Conservation (phyloP, 106 monocot genomes). For the Ottelia alismoides region DNA sequence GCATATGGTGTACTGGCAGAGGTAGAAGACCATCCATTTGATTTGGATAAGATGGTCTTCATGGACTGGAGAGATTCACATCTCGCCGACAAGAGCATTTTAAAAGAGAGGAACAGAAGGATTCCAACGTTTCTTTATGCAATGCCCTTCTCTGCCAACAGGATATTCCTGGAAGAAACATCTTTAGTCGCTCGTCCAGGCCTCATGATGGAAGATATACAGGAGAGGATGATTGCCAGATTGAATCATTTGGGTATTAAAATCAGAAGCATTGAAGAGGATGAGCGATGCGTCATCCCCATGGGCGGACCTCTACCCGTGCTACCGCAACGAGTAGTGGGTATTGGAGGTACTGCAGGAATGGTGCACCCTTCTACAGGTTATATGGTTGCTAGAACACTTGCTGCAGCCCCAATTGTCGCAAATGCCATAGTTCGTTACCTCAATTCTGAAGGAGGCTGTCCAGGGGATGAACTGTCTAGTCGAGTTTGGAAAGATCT, state of each 20-base stretch:
- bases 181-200: constrained; percentile 90
- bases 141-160: constrained; percentile 72
- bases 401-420: constrained; percentile 76
- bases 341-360: constrained; percentile 92
- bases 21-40: constrained; percentile 93
- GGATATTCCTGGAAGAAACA: constrained; percentile 92
- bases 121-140: constrained; percentile 92
- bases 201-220: constrained; percentile 67
- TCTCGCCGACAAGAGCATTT: constrained; percentile 12
- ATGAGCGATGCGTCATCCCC: constrained; percentile 82
- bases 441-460: constrained; percentile 24
- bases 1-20: constrained; percentile 93
- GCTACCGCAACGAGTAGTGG: constrained; percentile 81
- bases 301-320: constrained; percentile 93
- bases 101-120: constrained; percentile 41
- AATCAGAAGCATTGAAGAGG: constrained; percentile 74
- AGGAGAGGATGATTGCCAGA: constrained; percentile 88
- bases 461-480: constrained; percentile 28
- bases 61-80: constrained; percentile 99
- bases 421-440: constrained; percentile 69
- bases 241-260: constrained; percentile 72
- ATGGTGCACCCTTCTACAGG: constrained; percentile 98
- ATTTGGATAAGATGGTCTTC: constrained; percentile 89
- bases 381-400: constrained; percentile 92
- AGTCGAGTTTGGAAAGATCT: constrained; percentile 71